Conservation (phyloP, 2,329 filamentous ascomycete genomes). For the Annulohypoxylon truncatum region DNA sequence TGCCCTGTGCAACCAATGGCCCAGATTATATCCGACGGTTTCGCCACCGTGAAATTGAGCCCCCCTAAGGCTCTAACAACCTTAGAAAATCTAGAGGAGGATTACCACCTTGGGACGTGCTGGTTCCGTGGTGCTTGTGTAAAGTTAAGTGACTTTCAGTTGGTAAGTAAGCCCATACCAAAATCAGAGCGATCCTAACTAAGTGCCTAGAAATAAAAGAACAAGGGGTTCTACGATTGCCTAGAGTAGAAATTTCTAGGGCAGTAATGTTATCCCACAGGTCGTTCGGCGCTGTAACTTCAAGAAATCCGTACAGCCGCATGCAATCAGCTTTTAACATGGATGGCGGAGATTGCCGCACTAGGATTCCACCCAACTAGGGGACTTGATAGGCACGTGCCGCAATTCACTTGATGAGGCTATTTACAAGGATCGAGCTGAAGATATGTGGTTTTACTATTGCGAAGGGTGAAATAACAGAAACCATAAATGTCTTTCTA, state of each 20-base stretch:
- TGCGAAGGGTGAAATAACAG: neutral
- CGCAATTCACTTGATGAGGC: neutral
- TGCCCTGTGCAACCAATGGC: constrained; percentile 6
- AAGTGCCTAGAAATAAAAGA: neutral
- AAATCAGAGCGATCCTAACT: neutral
- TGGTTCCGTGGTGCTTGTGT: neutral
- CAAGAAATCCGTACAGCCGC: neutral
- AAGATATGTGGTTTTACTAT: neutral
- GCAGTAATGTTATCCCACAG: neutral
- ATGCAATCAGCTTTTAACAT: constrained; percentile 8
- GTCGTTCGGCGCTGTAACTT: neutral
- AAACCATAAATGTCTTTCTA: neutral
- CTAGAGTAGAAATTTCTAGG: neutral
- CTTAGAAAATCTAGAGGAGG: constrained; percentile 39
- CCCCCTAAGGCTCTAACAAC: constrained; percentile 38
- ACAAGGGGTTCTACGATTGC: neutral
- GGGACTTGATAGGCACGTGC: neutral
- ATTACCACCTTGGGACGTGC: constrained; percentile 37
- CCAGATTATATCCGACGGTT: no score
- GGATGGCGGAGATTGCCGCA: neutral
- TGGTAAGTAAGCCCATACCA: neutral
- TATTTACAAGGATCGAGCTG: neutral
- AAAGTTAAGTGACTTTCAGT: neutral
- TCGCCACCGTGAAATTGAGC: constrained; percentile 44
- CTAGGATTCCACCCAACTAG: neutral